A percentile compares a stretch with the other conserved stretches of the same genome.
Evolutionary conservation across 441 rosid species (phyloP).

Genomic region (Pelargonium cotyledonis): DNA sequence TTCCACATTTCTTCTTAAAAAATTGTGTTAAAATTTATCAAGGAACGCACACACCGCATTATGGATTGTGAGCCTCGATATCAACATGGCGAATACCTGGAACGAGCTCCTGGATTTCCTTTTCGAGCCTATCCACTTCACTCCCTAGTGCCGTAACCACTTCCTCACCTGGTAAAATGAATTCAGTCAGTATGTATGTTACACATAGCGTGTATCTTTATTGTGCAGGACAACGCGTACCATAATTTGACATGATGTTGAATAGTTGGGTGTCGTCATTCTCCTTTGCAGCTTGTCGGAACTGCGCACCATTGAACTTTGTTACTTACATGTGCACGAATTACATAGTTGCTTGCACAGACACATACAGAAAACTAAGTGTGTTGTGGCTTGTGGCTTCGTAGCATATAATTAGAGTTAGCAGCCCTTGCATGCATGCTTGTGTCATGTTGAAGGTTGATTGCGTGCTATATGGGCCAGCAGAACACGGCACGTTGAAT

Average conservation of each 20-base stretch:
- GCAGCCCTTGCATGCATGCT: too few species aligned
- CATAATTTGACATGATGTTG: conserved; percentile 76
- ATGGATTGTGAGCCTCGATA: conserved; percentile 93
- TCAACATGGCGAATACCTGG: conserved; percentile 95
- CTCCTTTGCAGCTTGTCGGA: conserved; percentile 61
- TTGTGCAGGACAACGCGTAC: conserved; percentile 30
- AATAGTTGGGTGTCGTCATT: conserved; percentile 62
- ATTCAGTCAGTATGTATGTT: neutral
- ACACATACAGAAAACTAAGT: neutral
- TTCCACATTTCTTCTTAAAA: too few species aligned
- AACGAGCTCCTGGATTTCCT: conserved; percentile 89
- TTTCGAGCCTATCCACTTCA: conserved; percentile 90
- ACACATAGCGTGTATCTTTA: too few species aligned
- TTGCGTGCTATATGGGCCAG: too few species aligned
- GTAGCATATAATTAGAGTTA: too few species aligned
- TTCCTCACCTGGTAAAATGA: conserved; percentile 69
- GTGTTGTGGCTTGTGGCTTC: too few species aligned
- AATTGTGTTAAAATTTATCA: too few species aligned
- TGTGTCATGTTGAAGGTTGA: too few species aligned
- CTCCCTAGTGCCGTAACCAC: conserved; percentile 93
- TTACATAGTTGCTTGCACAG: neutral
- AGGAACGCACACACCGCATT: conserved; percentile 3
- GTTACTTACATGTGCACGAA: conserved; percentile 3
- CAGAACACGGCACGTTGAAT: too few species aligned
- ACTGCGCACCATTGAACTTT: conserved; percentile 36